Base-by-base conservation (phyloP, 371 early-diverging fungal genomes). In the Chytridiales sp. region DNA sequence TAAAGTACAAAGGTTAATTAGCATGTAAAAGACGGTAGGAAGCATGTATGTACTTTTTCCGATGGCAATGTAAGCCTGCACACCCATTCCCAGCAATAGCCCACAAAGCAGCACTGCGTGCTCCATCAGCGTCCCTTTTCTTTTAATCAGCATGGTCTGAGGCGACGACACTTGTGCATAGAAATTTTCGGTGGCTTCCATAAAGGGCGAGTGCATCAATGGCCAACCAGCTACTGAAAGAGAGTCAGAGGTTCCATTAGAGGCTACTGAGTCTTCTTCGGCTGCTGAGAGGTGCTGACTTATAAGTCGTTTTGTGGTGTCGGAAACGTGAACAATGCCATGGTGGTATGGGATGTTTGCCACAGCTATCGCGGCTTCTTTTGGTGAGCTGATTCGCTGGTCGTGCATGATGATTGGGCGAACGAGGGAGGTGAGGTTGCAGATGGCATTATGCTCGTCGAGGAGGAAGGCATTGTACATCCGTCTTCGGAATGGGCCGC, bases 41-140 rank as follows among this genome's bases (percentile, higher is more conserved):
- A n/a, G n/a, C n/a, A n/a, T n/a, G n/a, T n/a, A 54, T 61, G 17
- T 34, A 65, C 74, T 61, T 56, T 61, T 47, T 9, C 76, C 76
- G 6, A 76, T 24, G 1, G 76, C 72, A 5, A 76, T 59, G 62
- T 47, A 75, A 15, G 77, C 67, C 30, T 76, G 60, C 9, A 59
- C 36, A 0, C 66, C 65, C 44, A 50, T n/a, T 3, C 75, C 77
- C 6, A 70, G 48, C 15, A 76, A 53, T 3, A 75, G 21, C 4
- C 44, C 41, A 41, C 77, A 76, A 11, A 76, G 51, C 9, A 76
- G 48, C 17, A 68, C 38, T 15, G 72, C 66, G 48, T 74, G 76
- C 58, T 76, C 76, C 34, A 72, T 26, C 13, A 71, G 21, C 2
- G 56, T 48, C 3, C 68, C 76, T 6, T 44, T 6, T 35, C 66